Evolutionary conservation across 1,284 basidiomycete species (phyloP).

Genomic region (Ustilago lituana): DNA sequence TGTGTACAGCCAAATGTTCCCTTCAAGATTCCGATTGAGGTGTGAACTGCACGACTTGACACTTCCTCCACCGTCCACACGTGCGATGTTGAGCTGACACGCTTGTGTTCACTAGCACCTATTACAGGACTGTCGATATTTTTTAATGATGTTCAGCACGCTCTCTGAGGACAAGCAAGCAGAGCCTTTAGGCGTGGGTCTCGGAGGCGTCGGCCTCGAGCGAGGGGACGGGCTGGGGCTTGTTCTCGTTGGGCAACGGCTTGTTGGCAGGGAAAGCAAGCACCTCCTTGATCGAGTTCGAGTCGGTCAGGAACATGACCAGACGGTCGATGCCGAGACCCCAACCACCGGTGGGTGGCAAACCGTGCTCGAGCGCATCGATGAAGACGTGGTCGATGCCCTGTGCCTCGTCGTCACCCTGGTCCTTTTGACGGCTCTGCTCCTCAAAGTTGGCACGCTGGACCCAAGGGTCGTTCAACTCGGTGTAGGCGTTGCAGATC

Average conservation of each 20-base stretch:
- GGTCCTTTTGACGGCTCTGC: conserved; percentile 88
- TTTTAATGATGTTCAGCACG: too few species aligned
- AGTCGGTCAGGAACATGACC: conserved; percentile 58
- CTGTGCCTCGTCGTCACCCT: conserved; percentile 97
- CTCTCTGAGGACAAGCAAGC: too few species aligned
- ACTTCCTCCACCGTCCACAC: too few species aligned
- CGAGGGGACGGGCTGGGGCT: conserved; percentile 28
- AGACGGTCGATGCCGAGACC: conserved; percentile 59
- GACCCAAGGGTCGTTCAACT: conserved; percentile 77
- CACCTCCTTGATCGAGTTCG: conserved; percentile 83
- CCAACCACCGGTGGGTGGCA: conserved; percentile 90
- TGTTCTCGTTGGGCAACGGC: conserved; percentile 69
- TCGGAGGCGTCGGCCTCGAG: conserved; percentile 24
- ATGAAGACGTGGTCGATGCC: conserved; percentile 77
- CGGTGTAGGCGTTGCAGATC: conserved; percentile 79
- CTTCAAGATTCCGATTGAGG: too few species aligned
- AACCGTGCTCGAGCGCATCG: conserved; percentile 88
- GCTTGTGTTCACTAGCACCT: too few species aligned
- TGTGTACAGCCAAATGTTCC: too few species aligned
- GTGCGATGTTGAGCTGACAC: too few species aligned
- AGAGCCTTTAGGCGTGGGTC: conserved; percentile 13
- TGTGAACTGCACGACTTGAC: too few species aligned
- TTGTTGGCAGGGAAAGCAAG: conserved; percentile 90
- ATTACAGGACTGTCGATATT: too few species aligned
- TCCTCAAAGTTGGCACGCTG: conserved; percentile 96